Conservation (phyloP, 805 yeast genomes). For the Wickerhamiella galacta region DNA sequence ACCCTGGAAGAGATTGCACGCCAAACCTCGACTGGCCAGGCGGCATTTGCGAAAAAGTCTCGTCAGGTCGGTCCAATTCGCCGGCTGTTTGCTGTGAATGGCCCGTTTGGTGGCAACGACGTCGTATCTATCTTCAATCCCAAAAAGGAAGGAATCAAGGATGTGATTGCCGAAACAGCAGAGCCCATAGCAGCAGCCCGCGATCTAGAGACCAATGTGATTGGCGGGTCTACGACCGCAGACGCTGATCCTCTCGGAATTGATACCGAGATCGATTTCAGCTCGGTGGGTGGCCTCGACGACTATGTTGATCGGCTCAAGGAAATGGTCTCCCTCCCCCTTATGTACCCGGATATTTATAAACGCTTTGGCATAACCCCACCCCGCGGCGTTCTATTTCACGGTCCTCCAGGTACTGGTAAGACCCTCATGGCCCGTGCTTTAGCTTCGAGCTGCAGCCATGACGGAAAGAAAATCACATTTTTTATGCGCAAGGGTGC, state of each 20-base stretch:
- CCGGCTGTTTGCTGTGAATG: constrained; percentile 80
- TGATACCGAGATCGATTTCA: constrained; percentile 69
- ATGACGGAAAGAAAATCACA: constrained; percentile 71
- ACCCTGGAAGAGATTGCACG: constrained; percentile 13
- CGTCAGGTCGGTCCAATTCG: constrained; percentile 23
- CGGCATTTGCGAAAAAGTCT: neutral
- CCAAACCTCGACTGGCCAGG: neutral
- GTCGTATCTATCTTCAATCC: constrained; percentile 52
- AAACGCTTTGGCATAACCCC: constrained; percentile 83
- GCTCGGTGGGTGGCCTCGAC: constrained; percentile 81
- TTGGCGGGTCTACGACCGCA: constrained; percentile 30
- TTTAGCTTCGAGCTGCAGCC: constrained; percentile 83
- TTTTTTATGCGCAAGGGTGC: constrained; percentile 98
- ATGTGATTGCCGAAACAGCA: neutral
- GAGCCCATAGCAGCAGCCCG: neutral
- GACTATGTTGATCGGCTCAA: constrained; percentile 81
- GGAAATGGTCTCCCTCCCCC: constrained; percentile 91
- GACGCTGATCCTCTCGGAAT: constrained; percentile 69
- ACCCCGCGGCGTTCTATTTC: constrained; percentile 92
- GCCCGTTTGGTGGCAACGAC: constrained; percentile 96
- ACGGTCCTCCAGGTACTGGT: constrained; percentile 99
- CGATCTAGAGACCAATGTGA: constrained; percentile 25
- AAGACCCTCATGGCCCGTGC: constrained; percentile 97
- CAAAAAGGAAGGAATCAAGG: constrained; percentile 1
- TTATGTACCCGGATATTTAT: constrained; percentile 85